A percentile compares a stretch with the other conserved stretches of the same genome.
These are phyloP conservation scores for Corylus avellana DNA, from an alignment of 306 rosid genomes.

Conservation along the genomic window DNA sequence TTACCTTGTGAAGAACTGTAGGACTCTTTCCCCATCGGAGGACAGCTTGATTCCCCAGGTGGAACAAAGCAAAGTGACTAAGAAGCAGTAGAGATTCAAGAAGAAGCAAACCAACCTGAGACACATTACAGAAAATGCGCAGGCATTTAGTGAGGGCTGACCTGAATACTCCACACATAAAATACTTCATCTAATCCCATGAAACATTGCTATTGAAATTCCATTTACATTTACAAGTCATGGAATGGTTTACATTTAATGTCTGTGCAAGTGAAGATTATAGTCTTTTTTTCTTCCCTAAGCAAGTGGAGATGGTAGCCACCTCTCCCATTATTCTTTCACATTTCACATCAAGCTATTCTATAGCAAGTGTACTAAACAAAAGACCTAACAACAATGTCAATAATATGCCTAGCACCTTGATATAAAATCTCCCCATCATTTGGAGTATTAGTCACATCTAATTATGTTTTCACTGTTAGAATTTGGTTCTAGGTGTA, in stretches of 20 bases:
- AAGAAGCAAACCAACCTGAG: conserved; percentile 79
- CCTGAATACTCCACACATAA: background rate
- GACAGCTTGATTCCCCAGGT: conserved; percentile 91
- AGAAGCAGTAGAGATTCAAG: conserved; percentile 85
- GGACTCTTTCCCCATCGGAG: conserved; percentile 98
- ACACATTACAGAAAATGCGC: conserved; percentile 24
- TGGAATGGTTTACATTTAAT: too few species aligned
- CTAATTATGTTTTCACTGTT: too few species aligned
- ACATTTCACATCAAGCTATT: background rate
- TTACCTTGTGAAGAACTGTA: conserved; percentile 93
- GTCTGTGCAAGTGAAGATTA: background rate
- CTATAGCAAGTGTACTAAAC: background rate
- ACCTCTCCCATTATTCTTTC: background rate
- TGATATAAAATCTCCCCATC: too few species aligned
- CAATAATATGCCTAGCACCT: background rate
- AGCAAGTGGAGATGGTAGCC: background rate
- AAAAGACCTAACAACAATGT: background rate
- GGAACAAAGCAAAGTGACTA: conserved; percentile 89
- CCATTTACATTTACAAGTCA: background rate
- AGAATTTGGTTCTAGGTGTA: background rate
- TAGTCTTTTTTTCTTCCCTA: background rate
- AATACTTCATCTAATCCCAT: background rate
- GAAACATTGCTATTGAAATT: conserved; percentile 10
- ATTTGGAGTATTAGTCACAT: too few species aligned
- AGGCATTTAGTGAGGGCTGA: conserved; percentile 16